These are phyloP conservation scores for Niveomyces coronatus DNA, from an alignment of 2,329 filamentous ascomycete genomes.

Conservation along the genomic window DNA sequence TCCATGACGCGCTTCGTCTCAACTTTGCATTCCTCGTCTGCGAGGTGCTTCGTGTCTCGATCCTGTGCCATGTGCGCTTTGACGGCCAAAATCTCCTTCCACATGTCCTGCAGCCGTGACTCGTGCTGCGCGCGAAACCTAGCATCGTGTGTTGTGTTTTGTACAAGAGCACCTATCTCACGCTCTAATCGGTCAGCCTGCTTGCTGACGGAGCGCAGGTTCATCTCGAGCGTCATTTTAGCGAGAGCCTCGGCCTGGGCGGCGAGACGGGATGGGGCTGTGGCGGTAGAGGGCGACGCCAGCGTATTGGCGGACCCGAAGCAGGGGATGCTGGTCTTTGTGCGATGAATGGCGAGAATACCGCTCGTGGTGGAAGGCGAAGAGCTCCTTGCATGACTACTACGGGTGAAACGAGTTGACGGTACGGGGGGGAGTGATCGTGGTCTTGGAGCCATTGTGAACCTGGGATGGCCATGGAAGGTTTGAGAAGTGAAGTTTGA, in stretches of 20 bases:
- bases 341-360: conserved; percentile 3
- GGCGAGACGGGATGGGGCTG: conserved; percentile 12
- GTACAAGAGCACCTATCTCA: conserved; percentile 19
- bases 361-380: background rate
- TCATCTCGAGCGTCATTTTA: conserved; percentile 27
- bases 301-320: background rate
- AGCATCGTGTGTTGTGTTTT: conserved; percentile 17
- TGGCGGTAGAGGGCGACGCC: background rate
- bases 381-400: background rate
- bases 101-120: conserved; percentile 18
- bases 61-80: conserved; percentile 16
- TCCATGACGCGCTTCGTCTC: conserved; percentile 13
- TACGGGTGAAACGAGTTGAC: conserved; percentile 3
- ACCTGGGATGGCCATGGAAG: background rate
- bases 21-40: conserved; percentile 13
- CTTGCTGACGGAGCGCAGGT: conserved; percentile 19
- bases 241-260: conserved; percentile 24
- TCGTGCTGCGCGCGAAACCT: conserved; percentile 21
- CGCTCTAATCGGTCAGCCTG: conserved; percentile 21
- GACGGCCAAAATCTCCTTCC: conserved; percentile 22
- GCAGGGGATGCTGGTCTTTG: background rate
- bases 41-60: conserved; percentile 10
- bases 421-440: conserved; percentile 4
- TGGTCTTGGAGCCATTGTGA: conserved; percentile 5
- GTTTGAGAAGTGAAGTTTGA: background rate